These are phyloP conservation scores for Colletotrichum tofieldiae DNA, from an alignment of 2,329 filamentous ascomycete genomes.

Conservation along the genomic window DNA sequence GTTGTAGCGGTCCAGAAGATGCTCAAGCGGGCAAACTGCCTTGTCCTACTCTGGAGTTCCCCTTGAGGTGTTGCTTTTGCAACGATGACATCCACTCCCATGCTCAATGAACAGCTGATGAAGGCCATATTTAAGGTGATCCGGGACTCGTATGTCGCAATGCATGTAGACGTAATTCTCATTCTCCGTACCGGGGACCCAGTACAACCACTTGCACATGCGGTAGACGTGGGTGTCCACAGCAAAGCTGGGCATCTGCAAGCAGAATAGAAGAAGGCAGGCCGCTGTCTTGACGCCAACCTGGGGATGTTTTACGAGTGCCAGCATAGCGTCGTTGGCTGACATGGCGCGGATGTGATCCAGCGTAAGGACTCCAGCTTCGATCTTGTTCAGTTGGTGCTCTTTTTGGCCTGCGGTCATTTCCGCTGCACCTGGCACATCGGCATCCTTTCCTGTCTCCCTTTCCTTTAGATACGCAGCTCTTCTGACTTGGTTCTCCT, in stretches of 20 bases:
- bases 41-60: slow-evolving; percentile 75
- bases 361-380: slow-evolving; percentile 71
- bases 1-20: slow-evolving; percentile 53
- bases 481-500: slow-evolving; percentile 70
- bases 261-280: slow-evolving; percentile 71
- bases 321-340: slow-evolving; percentile 64
- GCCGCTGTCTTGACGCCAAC: slow-evolving; percentile 72
- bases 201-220: slow-evolving; percentile 67
- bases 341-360: slow-evolving; percentile 65
- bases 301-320: slow-evolving; percentile 66
- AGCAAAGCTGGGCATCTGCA: slow-evolving; percentile 68
- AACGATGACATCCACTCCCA: slow-evolving; percentile 65
- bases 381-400: slow-evolving; percentile 69
- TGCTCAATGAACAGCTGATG: slow-evolving; percentile 71
- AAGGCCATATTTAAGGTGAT: slow-evolving; percentile 68
- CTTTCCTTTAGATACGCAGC: slow-evolving; percentile 63
- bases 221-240: slow-evolving; percentile 72
- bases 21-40: slow-evolving; percentile 60
- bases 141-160: slow-evolving; percentile 66
- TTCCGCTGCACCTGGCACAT: slow-evolving; percentile 58
- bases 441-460: slow-evolving; percentile 56
- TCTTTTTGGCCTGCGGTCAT: slow-evolving; percentile 66
- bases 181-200: slow-evolving; percentile 67
- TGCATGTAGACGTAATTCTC: slow-evolving; percentile 67
- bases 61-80: slow-evolving; percentile 67